A percentile compares a stretch with the other conserved stretches of the same genome.
Conservation (phyloP, 2,329 filamentous ascomycete species). For the Fusarium marasasianum region DNA sequence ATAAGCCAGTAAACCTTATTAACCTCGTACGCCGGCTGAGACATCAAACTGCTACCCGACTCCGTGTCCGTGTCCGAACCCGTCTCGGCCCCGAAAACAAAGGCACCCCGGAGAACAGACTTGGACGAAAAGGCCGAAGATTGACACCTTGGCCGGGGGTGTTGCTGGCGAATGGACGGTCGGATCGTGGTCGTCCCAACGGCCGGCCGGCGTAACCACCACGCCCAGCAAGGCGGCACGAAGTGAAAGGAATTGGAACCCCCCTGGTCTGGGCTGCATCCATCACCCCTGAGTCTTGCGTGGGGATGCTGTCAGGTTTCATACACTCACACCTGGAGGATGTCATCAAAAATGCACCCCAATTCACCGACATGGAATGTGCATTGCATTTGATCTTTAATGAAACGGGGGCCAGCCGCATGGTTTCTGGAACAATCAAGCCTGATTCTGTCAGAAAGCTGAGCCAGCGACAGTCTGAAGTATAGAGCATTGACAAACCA, state of each 20-base stretch:
- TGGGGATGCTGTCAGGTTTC: background rate
- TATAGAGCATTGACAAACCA: background rate
- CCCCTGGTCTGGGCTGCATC: background rate
- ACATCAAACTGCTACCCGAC: background rate
- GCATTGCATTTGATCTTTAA: constrained; percentile 17
- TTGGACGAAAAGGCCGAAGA: constrained; percentile 23
- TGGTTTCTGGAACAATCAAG: constrained; percentile 24
- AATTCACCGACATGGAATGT: constrained; percentile 6
- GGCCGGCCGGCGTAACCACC: constrained; percentile 25
- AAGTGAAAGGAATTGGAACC: background rate
- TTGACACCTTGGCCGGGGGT: constrained; percentile 10
- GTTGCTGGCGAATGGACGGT: constrained; percentile 23
- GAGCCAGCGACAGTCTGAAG: background rate
- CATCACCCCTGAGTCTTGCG: constrained; percentile 1
- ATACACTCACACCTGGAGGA: background rate
- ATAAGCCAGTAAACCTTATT: background rate
- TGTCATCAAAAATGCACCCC: constrained; percentile 3
- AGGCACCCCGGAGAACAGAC: constrained; percentile 13
- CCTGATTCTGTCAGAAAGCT: constrained; percentile 6
- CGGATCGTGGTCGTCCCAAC: constrained; percentile 38
- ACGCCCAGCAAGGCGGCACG: constrained; percentile 33
- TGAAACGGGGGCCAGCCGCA: constrained; percentile 26
- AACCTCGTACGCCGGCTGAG: background rate
- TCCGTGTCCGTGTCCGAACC: constrained; percentile 6
- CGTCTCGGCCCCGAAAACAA: constrained; percentile 20